Conservation (phyloP, 225 moss, liverwort and hornwort species). For the Takakia lepidozioides region DNA sequence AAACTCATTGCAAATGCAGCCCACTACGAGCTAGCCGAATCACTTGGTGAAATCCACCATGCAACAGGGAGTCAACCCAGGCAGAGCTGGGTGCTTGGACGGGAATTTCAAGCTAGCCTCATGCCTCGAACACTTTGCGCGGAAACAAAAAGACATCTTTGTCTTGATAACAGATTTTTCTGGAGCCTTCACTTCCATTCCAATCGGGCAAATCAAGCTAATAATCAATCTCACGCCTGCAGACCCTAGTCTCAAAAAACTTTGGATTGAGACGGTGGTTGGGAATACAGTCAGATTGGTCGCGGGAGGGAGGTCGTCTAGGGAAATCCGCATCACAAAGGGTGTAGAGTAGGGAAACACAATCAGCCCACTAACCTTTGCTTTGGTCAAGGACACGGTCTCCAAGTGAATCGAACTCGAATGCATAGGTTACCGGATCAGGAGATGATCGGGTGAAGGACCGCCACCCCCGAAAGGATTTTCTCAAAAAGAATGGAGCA, state of each 20-base stretch:
- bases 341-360: background rate
- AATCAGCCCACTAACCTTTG: background rate
- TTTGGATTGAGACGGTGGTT: background rate
- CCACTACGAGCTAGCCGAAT: too few relatives aligned
- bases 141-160: background rate
- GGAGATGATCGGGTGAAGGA: too few relatives aligned
- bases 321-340: background rate
- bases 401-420: too few relatives aligned
- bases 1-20: background rate
- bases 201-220: background rate
- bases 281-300: background rate
- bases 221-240: background rate
- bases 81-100: background rate
- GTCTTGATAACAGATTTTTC: background rate
- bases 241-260: background rate
- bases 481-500: too few relatives aligned
- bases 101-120: background rate
- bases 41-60: too few relatives aligned
- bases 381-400: background rate
- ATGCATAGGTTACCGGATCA: too few relatives aligned
- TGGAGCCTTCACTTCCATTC: background rate
- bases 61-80: background rate
- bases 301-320: background rate
- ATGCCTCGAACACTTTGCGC: background rate
- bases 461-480: too few relatives aligned